Base-by-base conservation (phyloP, 1,284 basidiomycete species). In the Cutaneotrichosporon mucoides region DNA sequence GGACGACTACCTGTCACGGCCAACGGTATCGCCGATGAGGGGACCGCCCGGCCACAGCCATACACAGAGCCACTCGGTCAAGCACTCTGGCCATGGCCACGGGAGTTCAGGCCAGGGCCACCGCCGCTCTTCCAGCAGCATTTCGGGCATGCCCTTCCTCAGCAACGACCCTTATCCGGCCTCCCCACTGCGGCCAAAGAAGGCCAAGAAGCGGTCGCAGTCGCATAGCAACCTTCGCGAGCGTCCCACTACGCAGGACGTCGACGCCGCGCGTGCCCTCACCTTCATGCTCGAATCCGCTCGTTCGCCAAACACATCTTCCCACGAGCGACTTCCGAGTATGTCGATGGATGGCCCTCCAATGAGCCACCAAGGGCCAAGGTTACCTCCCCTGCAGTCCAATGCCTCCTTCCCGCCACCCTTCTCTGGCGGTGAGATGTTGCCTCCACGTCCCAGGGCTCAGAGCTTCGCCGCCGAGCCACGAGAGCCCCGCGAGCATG, bases 221-320 rank as follows among this genome's bases (percentile, higher is more conserved):
- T 68, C 65, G 6, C 74, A 77, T 57, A 74, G 72, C 10, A 64
- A 67, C 51, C 55, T 65, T 13, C 62, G 63, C 43, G 59, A 59
- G 36, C 56, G 59, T 7, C 57, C 72, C 2, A 71, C 72, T 7
- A 68, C 63, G 7, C 75, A 76, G 58, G 75, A 77, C 57, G 71
- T 77, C 24, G 71, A 77, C 60, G 75, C 75, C 2, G 75, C 75
- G 2, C 71, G 71, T 45, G 75, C 75, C 0, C 52, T 77, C 5
- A 71, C 75, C 4, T 69, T 60, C 13, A 75, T 77, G 73, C 64
- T 75, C 6, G 71, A 66, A n/a, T 63, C 65, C 3, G 66, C 61
- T 15, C 50, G 61, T 40, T 64, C 54, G 13, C 61, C 56, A 37
- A 59, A 6, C 43, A 47, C 41, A 40, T 24, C 51, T 12, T 48